These are phyloP conservation scores for Pachyrhizus erosus DNA, from an alignment of 306 rosid species.

Conservation along the genomic window DNA sequence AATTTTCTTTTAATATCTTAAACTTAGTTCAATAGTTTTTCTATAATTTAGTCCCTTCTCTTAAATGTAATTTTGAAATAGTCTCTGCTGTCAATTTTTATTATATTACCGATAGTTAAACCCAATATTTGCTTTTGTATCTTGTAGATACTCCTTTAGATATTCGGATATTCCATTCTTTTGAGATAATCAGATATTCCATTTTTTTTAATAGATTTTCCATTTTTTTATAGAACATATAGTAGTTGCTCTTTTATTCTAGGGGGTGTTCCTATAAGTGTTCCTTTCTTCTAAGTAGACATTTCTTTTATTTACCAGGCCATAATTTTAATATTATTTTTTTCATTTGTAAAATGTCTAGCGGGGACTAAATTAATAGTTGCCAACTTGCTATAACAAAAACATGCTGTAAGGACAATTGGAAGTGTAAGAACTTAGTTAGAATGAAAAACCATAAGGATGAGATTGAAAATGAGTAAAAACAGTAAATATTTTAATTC, in stretches of 20 bases:
- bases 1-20: too few species aligned
- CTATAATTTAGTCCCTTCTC: too few species aligned
- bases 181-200: neutral
- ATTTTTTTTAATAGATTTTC: neutral
- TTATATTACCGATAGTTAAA: too few species aligned
- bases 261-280: neutral
- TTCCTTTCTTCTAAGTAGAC: neutral
- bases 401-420: neutral
- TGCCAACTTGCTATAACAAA: neutral
- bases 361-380: neutral
- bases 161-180: too few species aligned
- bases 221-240: neutral
- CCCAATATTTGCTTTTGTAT: too few species aligned
- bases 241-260: neutral
- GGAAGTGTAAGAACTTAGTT: neutral
- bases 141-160: too few species aligned
- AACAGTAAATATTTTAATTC: neutral
- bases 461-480: neutral
- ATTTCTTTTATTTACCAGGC: neutral
- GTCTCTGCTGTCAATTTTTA: too few species aligned
- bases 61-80: too few species aligned
- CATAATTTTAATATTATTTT: neutral
- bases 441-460: neutral
- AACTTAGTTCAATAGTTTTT: too few species aligned
- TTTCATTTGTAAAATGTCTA: neutral